Base-by-base conservation (phyloP, 768 basidiomycete species). In the Lepiota venenata region DNA sequence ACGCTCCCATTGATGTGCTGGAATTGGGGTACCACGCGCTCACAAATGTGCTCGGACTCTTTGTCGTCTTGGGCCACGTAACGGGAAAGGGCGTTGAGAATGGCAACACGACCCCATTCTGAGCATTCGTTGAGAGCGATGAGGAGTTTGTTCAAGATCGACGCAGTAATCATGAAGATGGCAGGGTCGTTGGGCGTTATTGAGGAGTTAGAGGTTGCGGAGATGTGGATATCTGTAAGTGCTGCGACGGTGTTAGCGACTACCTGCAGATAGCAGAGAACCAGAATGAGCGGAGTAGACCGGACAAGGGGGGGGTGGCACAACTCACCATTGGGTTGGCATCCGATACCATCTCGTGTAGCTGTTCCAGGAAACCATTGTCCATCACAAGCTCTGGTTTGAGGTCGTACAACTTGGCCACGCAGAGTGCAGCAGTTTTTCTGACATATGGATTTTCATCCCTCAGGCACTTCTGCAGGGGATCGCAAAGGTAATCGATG, bases 381-480 rank as follows among this genome's bases (percentile, higher is more conserved):
- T 99, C 96, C 39, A 98, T 79, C 29, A 96, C 94, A 47, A 98
- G 71, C 67, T 93, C 90, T 10, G 97, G 94, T 68, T 97, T 98
- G 61, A 99, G 83, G 70, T 98, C 97, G 67, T 97, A 99, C 47
- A 98, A 75, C 69, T 99, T 99, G 55, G 95, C 95, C 18, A 99
- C 96, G 56, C 96, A 97, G 8, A 99, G 74, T 8, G 94, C 95
- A 1, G 95, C 97, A 5, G 96, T 98, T 77, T 98, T 99, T 61
- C 96, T 85, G 27, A 98, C 97, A 68, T 99, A 99, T 1, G 97
- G 96, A 63, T 97, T 97, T 61, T 98, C 95, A 71, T 98, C 97
- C 40, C 84, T 82, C 22, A 98, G 76, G 62, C 91, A 92, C 63
- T 93, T 91, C 61, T 93, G 89, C 2, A 99, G 75, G 0, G 97